Percentiles rank a stretch among this genome's conserved stretches.
These are phyloP conservation scores for Phaeotremella fagi DNA, from an alignment of 768 basidiomycete genomes.

Conservation along the genomic window DNA sequence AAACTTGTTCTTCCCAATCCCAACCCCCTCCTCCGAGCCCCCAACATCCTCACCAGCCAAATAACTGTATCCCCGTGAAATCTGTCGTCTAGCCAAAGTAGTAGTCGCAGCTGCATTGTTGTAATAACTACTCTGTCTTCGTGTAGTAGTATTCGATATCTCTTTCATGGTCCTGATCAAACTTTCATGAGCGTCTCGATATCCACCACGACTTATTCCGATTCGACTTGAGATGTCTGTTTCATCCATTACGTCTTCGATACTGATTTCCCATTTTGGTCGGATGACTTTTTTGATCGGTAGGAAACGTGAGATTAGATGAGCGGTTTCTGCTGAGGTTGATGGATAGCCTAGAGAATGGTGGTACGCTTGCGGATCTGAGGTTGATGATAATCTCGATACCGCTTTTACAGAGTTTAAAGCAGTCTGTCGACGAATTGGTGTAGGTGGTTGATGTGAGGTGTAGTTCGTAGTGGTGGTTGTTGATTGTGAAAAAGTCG, in stretches of 20 bases:
- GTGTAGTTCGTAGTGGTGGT: neutral
- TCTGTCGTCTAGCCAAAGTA: neutral
- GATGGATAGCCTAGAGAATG: constrained; percentile 33
- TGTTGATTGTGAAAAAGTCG: neutral
- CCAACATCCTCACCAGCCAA: neutral
- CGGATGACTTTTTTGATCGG: constrained; percentile 21
- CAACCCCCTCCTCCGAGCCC: constrained; percentile 2
- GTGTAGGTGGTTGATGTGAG: neutral
- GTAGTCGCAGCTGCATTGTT: neutral
- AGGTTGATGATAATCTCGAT: constrained; percentile 25
- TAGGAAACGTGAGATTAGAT: constrained; percentile 38
- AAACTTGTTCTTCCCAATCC: constrained; percentile 20
- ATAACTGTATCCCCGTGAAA: neutral
- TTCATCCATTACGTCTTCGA: neutral
- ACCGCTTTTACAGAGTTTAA: constrained; percentile 25
- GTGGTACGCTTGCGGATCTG: constrained; percentile 34
- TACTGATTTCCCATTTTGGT: constrained; percentile 32
- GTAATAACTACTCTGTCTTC: neutral
- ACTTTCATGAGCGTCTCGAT: constrained; percentile 33
- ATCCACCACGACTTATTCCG: constrained; percentile 37
- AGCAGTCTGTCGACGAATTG: constrained; percentile 30
- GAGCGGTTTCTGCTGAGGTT: constrained; percentile 34
- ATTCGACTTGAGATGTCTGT: neutral
- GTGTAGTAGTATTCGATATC: too few species aligned
- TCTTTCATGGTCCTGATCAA: constrained; percentile 27